Conservation (phyloP, 352 stramenopile genomes). For the Discostella stelligera region DNA sequence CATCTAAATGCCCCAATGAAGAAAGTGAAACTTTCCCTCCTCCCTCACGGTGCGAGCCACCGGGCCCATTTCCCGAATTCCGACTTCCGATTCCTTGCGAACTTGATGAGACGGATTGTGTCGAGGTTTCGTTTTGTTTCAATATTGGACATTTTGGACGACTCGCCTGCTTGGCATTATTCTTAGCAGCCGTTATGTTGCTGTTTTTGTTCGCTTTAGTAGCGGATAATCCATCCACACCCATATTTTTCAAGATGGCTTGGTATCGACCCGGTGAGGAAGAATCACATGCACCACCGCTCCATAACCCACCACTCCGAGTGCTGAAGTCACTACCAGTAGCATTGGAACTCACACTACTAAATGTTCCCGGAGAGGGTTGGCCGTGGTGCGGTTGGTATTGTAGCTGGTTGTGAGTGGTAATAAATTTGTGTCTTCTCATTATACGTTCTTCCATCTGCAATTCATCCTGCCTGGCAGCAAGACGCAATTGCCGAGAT, state of each 20-base stretch:
- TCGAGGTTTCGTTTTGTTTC: conserved; percentile 15
- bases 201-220: not conserved
- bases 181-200: not conserved
- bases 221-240: not conserved
- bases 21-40: not conserved
- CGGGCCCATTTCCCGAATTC: not conserved
- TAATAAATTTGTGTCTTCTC: not conserved
- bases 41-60: too few relatives aligned
- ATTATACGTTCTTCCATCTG: conserved; percentile 5
- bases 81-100: conserved; percentile 7
- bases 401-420: not conserved
- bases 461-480: conserved; percentile 13
- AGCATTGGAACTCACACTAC: conserved; percentile 3
- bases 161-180: not conserved
- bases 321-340: conserved; percentile 1
- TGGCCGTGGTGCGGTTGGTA: not conserved
- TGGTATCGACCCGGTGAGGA: conserved; percentile 2
- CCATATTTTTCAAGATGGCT: not conserved
- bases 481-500: conserved; percentile 25
- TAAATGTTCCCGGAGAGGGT: not conserved
- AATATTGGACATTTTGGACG: conserved; percentile 1
- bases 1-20: not conserved
- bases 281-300: not conserved
- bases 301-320: not conserved
- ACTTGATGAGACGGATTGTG: conserved; percentile 13